Conservation (phyloP, 208 protist species). For the Kentomonas sorsogonicus region DNA sequence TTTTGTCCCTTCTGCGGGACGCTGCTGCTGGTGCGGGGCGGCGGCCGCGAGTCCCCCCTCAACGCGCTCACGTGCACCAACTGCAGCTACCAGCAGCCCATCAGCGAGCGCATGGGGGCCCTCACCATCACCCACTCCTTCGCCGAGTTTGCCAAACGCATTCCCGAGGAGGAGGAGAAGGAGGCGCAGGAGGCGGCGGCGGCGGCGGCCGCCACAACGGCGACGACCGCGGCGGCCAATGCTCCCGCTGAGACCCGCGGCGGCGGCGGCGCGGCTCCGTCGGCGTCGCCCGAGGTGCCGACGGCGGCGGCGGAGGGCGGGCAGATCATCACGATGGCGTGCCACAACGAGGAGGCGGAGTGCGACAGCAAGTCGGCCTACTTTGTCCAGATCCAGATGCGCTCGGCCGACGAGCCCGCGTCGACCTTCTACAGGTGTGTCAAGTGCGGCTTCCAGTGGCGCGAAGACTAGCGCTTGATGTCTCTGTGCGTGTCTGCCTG, state of each 20-base stretch:
- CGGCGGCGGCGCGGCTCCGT: background rate
- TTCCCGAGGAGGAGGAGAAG: slow-evolving; percentile 21
- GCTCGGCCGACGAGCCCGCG: slow-evolving; percentile 97
- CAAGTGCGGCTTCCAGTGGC: slow-evolving; percentile 93
- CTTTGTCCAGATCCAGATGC: slow-evolving; percentile 96
- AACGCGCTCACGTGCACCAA: slow-evolving; percentile 63
- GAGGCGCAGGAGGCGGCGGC: background rate
- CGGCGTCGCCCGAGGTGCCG: background rate
- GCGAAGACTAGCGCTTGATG: slow-evolving; percentile 50
- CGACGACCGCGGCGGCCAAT: background rate
- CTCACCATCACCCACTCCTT: slow-evolving; percentile 55
- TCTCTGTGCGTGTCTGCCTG: no score
- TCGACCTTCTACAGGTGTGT: slow-evolving; percentile 96
- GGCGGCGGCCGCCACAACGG: background rate
- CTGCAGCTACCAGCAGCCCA: slow-evolving; percentile 59
- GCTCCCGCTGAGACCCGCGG: no score
- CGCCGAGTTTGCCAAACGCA: slow-evolving; percentile 33
- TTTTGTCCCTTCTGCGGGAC: slow-evolving; percentile 90
- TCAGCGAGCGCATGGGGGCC: slow-evolving; percentile 18
- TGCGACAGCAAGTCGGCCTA: slow-evolving; percentile 87
- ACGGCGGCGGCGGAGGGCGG: slow-evolving; percentile 47
- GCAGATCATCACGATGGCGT: slow-evolving; percentile 77
- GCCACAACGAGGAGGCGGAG: slow-evolving; percentile 62
- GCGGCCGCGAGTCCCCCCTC: slow-evolving; percentile 28
- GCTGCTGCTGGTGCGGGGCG: slow-evolving; percentile 55